Evolutionary conservation across 2,329 filamentous ascomycete species (phyloP).

Genomic region (Pezicula carpinea): DNA sequence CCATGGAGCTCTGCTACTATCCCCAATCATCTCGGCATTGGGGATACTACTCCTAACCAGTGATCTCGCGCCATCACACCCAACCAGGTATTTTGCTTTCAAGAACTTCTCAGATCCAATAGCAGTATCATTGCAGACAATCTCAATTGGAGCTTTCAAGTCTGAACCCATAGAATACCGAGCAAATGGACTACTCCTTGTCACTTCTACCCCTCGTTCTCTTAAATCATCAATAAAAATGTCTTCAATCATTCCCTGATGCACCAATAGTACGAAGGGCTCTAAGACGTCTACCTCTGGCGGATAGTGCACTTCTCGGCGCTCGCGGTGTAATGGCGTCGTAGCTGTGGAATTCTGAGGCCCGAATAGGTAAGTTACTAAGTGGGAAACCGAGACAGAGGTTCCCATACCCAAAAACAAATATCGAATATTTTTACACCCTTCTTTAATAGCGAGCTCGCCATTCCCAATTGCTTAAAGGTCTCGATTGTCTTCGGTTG

Average conservation of each 20-base stretch:
- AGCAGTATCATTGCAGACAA: slow-evolving; percentile 49
- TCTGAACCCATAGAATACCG: slow-evolving; percentile 35
- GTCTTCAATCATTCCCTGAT: slow-evolving; percentile 42
- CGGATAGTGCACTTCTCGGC: slow-evolving; percentile 34
- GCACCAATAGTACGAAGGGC: slow-evolving; percentile 43
- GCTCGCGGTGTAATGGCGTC: slow-evolving; percentile 14
- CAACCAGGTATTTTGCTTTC: slow-evolving; percentile 59
- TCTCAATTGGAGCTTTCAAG: slow-evolving; percentile 20
- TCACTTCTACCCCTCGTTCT: slow-evolving; percentile 41
- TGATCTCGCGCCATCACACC: slow-evolving; percentile 53
- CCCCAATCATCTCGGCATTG: slow-evolving; percentile 52
- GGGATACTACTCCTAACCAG: slow-evolving; percentile 45
- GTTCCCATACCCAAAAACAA: slow-evolving; percentile 54
- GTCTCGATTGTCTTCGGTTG: slow-evolving; percentile 59
- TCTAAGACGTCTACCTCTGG: slow-evolving; percentile 22
- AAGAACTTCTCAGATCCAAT: slow-evolving; percentile 48
- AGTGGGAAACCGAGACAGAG: slow-evolving; percentile 43
- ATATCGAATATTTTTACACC: slow-evolving; percentile 55
- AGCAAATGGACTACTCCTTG: slow-evolving; percentile 34
- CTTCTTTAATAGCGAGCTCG: slow-evolving; percentile 49
- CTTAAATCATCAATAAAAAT: slow-evolving; percentile 50
- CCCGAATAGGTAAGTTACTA: slow-evolving; percentile 47
- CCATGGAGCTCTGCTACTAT: slow-evolving; percentile 53
- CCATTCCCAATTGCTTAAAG: slow-evolving; percentile 55
- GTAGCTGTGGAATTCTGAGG: slow-evolving; percentile 14